phyloP scores from a whole-genome alignment of 192 early-diverging fungal genomes.

The Dissophora globulifera region DNA sequence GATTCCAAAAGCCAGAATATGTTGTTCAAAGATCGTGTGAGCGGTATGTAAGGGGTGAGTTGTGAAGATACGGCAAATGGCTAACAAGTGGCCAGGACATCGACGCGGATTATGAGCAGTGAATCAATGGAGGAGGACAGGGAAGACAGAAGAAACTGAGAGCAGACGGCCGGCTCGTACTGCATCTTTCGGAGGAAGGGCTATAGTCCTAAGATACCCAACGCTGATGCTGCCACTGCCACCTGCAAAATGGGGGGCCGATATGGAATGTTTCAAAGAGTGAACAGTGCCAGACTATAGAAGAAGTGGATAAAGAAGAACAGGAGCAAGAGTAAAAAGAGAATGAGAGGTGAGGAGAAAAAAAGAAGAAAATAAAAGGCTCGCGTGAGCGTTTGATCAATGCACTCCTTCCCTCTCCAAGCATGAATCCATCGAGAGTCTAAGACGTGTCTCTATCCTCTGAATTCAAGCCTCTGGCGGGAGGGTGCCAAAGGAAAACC shows the following conservation, averaged over 20 bases:
- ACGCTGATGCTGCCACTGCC: background rate
- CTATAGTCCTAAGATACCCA: background rate
- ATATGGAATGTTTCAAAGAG: background rate
- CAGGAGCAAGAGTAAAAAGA: background rate
- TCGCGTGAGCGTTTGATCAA: too few relatives aligned
- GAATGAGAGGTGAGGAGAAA: background rate
- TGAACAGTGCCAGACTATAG: too few relatives aligned
- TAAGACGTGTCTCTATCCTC: too few relatives aligned
- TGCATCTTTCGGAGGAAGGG: background rate
- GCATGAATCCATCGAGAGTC: too few relatives aligned
- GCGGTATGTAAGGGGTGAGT: background rate
- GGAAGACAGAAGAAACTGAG: background rate
- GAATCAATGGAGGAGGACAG: background rate
- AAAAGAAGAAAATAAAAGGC: too few relatives aligned
- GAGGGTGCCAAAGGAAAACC: too few relatives aligned
- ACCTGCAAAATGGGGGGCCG: too few relatives aligned
- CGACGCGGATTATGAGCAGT: background rate
- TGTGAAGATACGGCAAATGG: background rate
- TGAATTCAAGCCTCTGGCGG: too few relatives aligned
- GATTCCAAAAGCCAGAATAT: background rate
- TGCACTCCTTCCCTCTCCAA: too few relatives aligned
- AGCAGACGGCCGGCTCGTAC: background rate
- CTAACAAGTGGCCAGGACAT: background rate
- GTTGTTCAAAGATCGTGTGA: background rate
- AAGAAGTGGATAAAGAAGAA: background rate